Conservation (phyloP, 352 stramenopile genomes). For the Pythium rhizo-oryzae region DNA sequence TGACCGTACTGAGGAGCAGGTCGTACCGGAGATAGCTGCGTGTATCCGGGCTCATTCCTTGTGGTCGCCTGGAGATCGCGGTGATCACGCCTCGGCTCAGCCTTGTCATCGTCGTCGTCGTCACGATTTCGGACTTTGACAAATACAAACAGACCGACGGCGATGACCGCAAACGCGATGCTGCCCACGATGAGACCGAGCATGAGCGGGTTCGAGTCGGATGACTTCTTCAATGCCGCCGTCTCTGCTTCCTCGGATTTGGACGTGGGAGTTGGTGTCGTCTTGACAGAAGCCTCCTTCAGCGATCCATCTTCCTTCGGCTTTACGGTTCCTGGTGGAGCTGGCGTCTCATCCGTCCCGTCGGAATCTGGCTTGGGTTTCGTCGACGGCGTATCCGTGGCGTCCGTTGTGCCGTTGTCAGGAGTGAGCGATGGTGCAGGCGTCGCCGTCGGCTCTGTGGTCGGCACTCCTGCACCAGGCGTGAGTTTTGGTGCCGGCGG, state of each 20-base stretch:
- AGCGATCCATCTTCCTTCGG: background rate
- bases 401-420: background rate
- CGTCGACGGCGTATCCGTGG: background rate
- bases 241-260: constrained; percentile 21
- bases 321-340: background rate
- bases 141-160: constrained; percentile 56
- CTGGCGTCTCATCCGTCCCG: background rate
- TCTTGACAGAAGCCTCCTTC: constrained; percentile 15
- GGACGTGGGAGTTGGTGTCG: background rate
- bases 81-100: constrained; percentile 6
- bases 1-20: constrained; percentile 1
- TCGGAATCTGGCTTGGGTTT: background rate
- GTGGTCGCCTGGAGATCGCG: constrained; percentile 8
- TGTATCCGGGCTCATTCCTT: background rate
- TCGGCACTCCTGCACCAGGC: constrained; percentile 5
- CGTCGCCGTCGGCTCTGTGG: background rate
- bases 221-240: constrained; percentile 22
- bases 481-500: constrained; percentile 17
- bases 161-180: constrained; percentile 47
- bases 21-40: constrained; percentile 27
- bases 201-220: constrained; percentile 36
- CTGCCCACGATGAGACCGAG: constrained; percentile 52
- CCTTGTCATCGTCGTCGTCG: constrained; percentile 37
- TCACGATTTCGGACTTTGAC: constrained; percentile 36
- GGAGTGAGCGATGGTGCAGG: background rate